Percentiles rank a stretch among this genome's conserved stretches.
phyloP scores from a whole-genome alignment of 805 yeast genomes.

The Komagataella kurtzmanii region DNA sequence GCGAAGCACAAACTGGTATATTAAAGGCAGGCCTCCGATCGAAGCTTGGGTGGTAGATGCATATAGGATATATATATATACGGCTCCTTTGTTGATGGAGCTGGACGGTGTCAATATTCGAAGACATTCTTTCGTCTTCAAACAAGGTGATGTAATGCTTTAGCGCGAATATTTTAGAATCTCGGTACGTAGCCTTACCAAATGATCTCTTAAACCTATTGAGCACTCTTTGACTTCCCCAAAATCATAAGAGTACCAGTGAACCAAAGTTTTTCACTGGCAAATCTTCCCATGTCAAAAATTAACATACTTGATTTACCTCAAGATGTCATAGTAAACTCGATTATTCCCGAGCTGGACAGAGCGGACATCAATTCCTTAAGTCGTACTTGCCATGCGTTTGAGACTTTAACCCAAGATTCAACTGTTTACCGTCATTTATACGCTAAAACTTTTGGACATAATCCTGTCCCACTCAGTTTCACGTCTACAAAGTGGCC shows the following conservation, averaged over 20 bases:
- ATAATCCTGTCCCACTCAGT: slow-evolving; percentile 26
- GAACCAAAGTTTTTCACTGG: not conserved
- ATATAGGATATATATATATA: not conserved
- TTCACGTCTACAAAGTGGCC: slow-evolving; percentile 33
- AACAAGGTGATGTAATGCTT: too few relatives aligned
- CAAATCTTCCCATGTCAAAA: not conserved
- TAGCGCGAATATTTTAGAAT: too few relatives aligned
- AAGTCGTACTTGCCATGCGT: slow-evolving; percentile 22
- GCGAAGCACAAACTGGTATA: slow-evolving; percentile 33
- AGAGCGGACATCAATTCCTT: slow-evolving; percentile 26
- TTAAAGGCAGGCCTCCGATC: slow-evolving; percentile 38
- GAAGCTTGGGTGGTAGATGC: slow-evolving; percentile 26
- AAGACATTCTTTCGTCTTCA: not conserved
- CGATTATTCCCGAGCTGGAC: slow-evolving; percentile 19
- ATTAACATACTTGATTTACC: slow-evolving; percentile 15
- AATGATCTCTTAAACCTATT: too few relatives aligned
- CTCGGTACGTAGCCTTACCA: too few relatives aligned
- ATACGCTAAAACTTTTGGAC: slow-evolving; percentile 30
- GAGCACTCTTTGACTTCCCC: not conserved
- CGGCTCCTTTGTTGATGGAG: not conserved
- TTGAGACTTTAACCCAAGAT: slow-evolving; percentile 20
- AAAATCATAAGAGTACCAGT: too few relatives aligned
- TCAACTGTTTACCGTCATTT: slow-evolving; percentile 31
- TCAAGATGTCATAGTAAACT: slow-evolving; percentile 25
- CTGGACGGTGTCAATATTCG: not conserved